Conservation (phyloP, 148 eudicot genomes). For the Silene uniflora region DNA sequence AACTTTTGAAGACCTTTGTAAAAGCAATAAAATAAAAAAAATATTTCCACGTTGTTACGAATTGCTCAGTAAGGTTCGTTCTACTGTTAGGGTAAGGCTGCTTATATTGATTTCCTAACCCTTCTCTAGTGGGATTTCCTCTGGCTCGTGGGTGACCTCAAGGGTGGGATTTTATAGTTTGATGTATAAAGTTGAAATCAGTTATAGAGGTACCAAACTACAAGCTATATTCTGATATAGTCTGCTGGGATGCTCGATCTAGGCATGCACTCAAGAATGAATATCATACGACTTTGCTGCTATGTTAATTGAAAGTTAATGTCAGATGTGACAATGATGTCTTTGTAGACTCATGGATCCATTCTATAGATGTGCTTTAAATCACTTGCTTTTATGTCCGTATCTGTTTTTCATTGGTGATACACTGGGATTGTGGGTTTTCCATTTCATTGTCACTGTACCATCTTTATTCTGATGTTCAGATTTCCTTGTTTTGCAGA, state of each 20-base stretch:
- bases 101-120: background rate
- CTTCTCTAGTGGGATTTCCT: background rate
- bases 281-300: background rate
- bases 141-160: background rate
- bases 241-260: background rate
- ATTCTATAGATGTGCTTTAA: background rate
- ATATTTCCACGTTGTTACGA: background rate
- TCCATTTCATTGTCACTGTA: slow-evolving; percentile 8
- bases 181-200: background rate
- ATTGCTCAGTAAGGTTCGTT: background rate
- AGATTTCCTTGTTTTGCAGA: slow-evolving; percentile 39
- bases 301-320: background rate
- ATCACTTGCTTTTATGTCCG: background rate
- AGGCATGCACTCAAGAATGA: background rate
- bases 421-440: slow-evolving; percentile 4
- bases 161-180: too few species aligned
- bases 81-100: background rate
- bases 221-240: background rate
- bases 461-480: slow-evolving; percentile 18
- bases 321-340: slow-evolving; percentile 1
- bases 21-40: background rate
- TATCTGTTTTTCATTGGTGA: background rate
- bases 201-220: background rate
- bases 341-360: background rate
- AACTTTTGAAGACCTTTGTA: background rate